Evolutionary conservation across 306 rosid genomes (phyloP), one percentile per base, ranked within the genome.

Genomic region (Acacia melanoxylon): DNA sequence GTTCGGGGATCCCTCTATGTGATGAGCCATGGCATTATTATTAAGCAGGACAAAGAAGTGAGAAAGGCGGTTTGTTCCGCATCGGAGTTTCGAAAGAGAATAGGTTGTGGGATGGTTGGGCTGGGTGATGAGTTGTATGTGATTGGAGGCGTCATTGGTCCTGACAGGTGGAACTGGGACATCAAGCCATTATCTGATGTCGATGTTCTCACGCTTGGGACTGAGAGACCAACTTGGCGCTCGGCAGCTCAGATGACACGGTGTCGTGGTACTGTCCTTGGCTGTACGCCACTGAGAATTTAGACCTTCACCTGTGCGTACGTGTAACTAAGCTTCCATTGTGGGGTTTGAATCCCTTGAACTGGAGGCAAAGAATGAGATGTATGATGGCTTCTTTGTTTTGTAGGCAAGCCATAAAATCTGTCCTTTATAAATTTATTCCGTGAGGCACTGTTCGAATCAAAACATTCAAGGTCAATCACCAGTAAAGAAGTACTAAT

Each of bases 101-200:
- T 96, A 59, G 98, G 98, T 75, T 92, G 85, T 83, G 98, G 92
- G 22, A 96, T 96, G 99, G 83, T 83, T 29, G 91, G 98, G 56
- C 82, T 92, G 10, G 88, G 90, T 56, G 97, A 90, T 49, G 95
- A 92, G 41, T 83, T 96, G 40, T 96, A 92, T 46, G 88, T 96
- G 83, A 89, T 96, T 20, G 99, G 99, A 68, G 99, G 99, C 7
- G 85, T 94, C 83, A 94, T 92, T 49, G 93, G 97, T 48, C 98
- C 99, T 35, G 97, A 93, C 72, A 90, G 91, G 68, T 89, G 85
- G 91, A 91, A 89, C 82, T 92, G 94, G 92, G 98, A 89, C 52
- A 86, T 96, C 75, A 82, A 90, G 78, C 97, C 96, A 31, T 87
- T 94, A 81, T 87, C 97, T 11, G 94, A 91, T 67, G 98, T 94